Base-by-base conservation (phyloP, 345 rosid species). In the Abelmoschus esculentus region DNA sequence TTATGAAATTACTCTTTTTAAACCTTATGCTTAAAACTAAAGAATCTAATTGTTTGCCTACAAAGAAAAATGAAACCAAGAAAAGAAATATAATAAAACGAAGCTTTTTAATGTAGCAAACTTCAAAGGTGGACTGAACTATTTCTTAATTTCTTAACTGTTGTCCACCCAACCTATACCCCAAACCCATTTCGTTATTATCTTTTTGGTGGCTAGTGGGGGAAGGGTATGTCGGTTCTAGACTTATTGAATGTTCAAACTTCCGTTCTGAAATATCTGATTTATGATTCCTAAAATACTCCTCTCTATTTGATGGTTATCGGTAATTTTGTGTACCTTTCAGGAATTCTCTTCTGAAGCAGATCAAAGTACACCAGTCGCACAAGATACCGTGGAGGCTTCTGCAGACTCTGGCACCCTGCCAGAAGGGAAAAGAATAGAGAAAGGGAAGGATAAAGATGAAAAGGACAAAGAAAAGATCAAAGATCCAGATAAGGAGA, bases 401-500 rank as follows among this genome's bases (percentile, higher is more conserved):
- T 76, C 87, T 71, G 75, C 77, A 69, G 93, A 89, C 57, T 76
- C 84, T 80, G 88, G 84, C 70, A 67, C 77, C 77, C 44, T 72
- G 52, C 87, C 72, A 50, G 99, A 92, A 63, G 86, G 83, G 42
- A 86, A 84, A 82, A 72, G 54, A 47, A 50, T 66, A 42, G 98
- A 90, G 76, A 90, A 82, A 83, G 87, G 85, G 65, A 90, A 86
- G 82, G 97, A 88, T 55, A 55, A 55, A 77, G 97, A 91, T 70
- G 97, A 95, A 53, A 89, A 76, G 68, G 89, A 88, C 19, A 91
- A 83, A 73, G 90, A 87, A 74, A 90, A 84, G 76, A 79, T 75
- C 17, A 90, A 82, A 70, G 89, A 84, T 67, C 72, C 74, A 42
- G 91, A 88, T 74, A 73, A 69, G 56, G 81, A 74, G 54, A 89